Conservation (phyloP, 208 protist genomes). For the Acanthamoeba castellanii region DNA sequence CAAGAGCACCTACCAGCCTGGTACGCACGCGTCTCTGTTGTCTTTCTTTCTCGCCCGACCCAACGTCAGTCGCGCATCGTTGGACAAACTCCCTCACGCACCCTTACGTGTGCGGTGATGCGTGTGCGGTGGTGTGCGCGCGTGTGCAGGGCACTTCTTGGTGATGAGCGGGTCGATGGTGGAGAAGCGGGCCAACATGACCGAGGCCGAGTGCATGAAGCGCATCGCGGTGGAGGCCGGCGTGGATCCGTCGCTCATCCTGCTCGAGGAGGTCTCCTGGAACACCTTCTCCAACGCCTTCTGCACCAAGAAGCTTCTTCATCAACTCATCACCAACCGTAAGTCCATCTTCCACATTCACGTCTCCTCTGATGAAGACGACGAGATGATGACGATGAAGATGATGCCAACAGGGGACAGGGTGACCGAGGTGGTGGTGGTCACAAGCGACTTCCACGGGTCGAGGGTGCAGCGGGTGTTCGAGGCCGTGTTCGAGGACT, state of each 20-base stretch:
- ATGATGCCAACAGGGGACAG: not conserved
- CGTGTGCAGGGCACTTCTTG: constrained; percentile 32
- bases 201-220: constrained; percentile 69
- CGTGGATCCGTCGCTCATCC: constrained; percentile 34
- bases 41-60: not conserved
- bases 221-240: constrained; percentile 60
- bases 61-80: not conserved
- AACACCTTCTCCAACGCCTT: constrained; percentile 75
- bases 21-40: not conserved
- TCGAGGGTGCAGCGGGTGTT: constrained; percentile 51
- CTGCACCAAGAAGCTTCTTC: constrained; percentile 70
- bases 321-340: constrained; percentile 21
- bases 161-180: constrained; percentile 73
- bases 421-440: constrained; percentile 43
- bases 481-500: constrained; percentile 61
- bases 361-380: no score
- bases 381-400: no score
- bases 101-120: not conserved
- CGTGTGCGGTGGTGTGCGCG: no score
- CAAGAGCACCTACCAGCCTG: not conserved
- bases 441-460: constrained; percentile 69
- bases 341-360: not conserved
- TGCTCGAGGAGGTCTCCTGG: constrained; percentile 67
- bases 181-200: constrained; percentile 56
- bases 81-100: not conserved